Conservation (phyloP, 805 yeast genomes). For the Metschnikowia gelsemii region DNA sequence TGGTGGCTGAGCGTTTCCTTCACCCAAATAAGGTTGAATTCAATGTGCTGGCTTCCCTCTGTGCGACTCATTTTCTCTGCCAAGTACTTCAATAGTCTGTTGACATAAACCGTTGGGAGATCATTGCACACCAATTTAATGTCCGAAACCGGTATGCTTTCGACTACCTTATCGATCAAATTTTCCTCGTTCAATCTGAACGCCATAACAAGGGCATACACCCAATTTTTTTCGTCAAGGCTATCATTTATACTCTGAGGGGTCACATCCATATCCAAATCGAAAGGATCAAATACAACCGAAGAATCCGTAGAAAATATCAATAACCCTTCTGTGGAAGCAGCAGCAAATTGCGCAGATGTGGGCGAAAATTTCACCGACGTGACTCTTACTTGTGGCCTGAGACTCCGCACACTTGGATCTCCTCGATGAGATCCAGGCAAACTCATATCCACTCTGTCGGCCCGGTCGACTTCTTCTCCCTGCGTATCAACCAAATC, state of each 20-base stretch:
- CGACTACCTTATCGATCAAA: constrained; percentile 71
- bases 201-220: constrained; percentile 86
- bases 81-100: constrained; percentile 64
- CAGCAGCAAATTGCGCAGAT: constrained; percentile 86
- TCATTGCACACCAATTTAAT: constrained; percentile 64
- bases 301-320: constrained; percentile 77
- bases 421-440: constrained; percentile 88
- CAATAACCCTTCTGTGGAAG: constrained; percentile 90
- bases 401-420: constrained; percentile 66
- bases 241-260: constrained; percentile 70
- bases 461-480: constrained; percentile 82
- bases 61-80: constrained; percentile 54
- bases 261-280: constrained; percentile 88
- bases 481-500: constrained; percentile 83
- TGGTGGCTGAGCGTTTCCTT: constrained; percentile 65
- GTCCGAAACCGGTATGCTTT: constrained; percentile 67
- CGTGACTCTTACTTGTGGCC: constrained; percentile 83
- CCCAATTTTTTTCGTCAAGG: constrained; percentile 57
- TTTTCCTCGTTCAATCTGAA: constrained; percentile 84
- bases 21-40: constrained; percentile 82
- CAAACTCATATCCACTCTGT: constrained; percentile 66
- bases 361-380: constrained; percentile 85
- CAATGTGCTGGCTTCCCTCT: constrained; percentile 73
- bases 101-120: constrained; percentile 74
- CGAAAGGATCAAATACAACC: constrained; percentile 87